Percentiles rank a stretch among this genome's conserved stretches.
These are phyloP conservation scores for Phytophthora pluvialis DNA, from an alignment of 352 stramenopile genomes.

Conservation along the genomic window DNA sequence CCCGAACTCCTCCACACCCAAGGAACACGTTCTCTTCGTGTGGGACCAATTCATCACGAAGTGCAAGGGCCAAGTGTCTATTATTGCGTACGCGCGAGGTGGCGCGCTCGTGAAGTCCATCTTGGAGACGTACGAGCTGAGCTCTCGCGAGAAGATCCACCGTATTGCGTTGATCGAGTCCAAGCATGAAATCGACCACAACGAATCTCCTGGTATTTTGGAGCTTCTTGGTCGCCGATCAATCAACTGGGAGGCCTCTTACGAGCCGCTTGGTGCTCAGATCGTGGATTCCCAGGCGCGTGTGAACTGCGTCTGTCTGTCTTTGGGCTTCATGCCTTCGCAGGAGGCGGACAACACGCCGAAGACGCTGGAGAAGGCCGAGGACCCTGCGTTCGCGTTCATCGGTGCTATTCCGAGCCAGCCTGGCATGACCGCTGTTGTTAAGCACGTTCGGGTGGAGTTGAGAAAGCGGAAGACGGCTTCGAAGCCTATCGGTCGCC, in stretches of 20 bases:
- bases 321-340: conserved; percentile 79
- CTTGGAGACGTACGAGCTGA: conserved; percentile 78
- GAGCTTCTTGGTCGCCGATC: conserved; percentile 85
- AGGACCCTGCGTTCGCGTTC: conserved; percentile 86
- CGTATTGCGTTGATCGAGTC: conserved; percentile 87
- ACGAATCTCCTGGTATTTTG: conserved; percentile 75
- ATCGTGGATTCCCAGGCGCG: conserved; percentile 88
- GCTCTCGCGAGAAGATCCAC: conserved; percentile 79
- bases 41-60: conserved; percentile 86
- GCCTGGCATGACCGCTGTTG: conserved; percentile 87
- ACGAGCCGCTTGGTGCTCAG: conserved; percentile 81
- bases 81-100: conserved; percentile 84
- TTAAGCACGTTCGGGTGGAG: conserved; percentile 77
- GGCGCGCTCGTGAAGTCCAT: conserved; percentile 87
- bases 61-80: conserved; percentile 85
- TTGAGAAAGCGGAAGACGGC: conserved; percentile 57
- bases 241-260: conserved; percentile 91
- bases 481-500: conserved; percentile 34
- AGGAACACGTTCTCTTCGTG: conserved; percentile 90
- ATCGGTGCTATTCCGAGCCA: conserved; percentile 76
- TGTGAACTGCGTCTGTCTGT: conserved; percentile 88
- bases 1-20: conserved; percentile 81
- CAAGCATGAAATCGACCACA: conserved; percentile 89
- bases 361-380: conserved; percentile 77
- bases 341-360: conserved; percentile 72